These are phyloP conservation scores for Sporothrix phasma DNA, from an alignment of 2,329 filamentous ascomycete genomes.

Conservation along the genomic window DNA sequence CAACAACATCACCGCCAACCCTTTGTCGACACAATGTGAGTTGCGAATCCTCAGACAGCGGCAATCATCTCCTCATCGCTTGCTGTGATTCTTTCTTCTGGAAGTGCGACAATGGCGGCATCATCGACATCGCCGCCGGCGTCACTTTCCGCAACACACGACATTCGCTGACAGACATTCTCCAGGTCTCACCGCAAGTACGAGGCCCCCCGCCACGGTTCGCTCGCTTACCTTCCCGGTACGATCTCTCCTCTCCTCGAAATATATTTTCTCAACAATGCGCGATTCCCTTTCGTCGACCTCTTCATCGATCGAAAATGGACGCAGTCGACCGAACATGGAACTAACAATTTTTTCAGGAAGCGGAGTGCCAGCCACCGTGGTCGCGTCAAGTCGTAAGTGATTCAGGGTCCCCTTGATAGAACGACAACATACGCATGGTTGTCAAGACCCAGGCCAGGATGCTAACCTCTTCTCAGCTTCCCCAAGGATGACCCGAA, in stretches of 20 bases:
- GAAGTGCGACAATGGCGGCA: neutral
- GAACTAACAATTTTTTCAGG: conserved; percentile 17
- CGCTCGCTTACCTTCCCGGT: conserved; percentile 65
- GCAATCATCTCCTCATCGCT: neutral
- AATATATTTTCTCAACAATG: neutral
- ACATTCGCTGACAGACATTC: conserved; percentile 16
- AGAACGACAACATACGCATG: neutral
- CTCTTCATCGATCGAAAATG: neutral
- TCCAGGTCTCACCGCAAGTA: conserved; percentile 46
- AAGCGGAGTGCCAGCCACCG: conserved; percentile 22
- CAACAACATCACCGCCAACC: conserved; percentile 11
- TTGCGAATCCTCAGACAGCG: neutral
- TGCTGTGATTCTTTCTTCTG: neutral
- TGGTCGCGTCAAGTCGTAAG: conserved; percentile 84
- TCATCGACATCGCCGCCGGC: neutral
- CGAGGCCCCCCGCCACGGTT: conserved; percentile 90
- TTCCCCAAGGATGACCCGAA: conserved; percentile 99
- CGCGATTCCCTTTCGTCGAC: neutral
- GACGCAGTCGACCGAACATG: neutral
- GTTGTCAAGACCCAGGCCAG: conserved; percentile 3
- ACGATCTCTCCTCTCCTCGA: conserved; percentile 12
- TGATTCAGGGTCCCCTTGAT: conserved; percentile 21
- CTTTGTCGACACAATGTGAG: conserved; percentile 17
- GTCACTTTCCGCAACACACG: neutral
- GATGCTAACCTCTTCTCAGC: conserved; percentile 36